Base-by-base conservation (phyloP, 345 rosid genomes). In the Citrus glauca region DNA sequence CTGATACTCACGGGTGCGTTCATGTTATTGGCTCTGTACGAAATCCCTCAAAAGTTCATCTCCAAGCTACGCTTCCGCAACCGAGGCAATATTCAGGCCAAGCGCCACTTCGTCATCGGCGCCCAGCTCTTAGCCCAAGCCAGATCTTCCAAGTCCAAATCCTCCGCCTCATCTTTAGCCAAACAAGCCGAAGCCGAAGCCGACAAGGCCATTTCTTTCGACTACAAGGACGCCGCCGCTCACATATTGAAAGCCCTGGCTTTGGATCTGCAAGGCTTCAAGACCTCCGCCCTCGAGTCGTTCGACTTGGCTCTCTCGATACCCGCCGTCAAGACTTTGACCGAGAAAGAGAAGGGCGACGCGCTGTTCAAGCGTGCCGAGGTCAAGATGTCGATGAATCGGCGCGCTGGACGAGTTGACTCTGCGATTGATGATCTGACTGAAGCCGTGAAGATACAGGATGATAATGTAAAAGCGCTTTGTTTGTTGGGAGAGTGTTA, bases 101-200 rank as follows among this genome's bases (percentile, higher is more conserved):
- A 89, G 86, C 89, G 86, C 61, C 92, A 87, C 81, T 91, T 91
- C 87, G 90, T 91, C 79, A 65, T 67, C 63, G 94, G 92, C 70
- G 94, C 94, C 28, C 94, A 89, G 89, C 85, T 87, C 66, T 79
- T 89, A 5, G 65, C 88, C 59, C 79, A 84, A 73, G 95, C 95
- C 75, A 79, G 88, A 75, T 88, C 91, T 72, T 76, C 90, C 81
- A 79, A 83, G 62, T 78, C 89, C 71, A 83, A 84, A 60, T 79
- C 92, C 72, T 38, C 82, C 62, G 30, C 89, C 78, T 53, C 81
- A 32, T 75, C 91, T 72, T 45, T 88, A 5, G 95, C 95, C 84
- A 78, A 84, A 73, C 83, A 86, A 66, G 95, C 93, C 73, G 85
- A 81, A 78, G 71, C 83, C 37, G 89, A 88, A 53, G 94, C 92